Evolutionary conservation across 2,329 filamentous ascomycete species (phyloP), one percentile per base, ranked within the genome.

Genomic region (Volutella citrinella): DNA sequence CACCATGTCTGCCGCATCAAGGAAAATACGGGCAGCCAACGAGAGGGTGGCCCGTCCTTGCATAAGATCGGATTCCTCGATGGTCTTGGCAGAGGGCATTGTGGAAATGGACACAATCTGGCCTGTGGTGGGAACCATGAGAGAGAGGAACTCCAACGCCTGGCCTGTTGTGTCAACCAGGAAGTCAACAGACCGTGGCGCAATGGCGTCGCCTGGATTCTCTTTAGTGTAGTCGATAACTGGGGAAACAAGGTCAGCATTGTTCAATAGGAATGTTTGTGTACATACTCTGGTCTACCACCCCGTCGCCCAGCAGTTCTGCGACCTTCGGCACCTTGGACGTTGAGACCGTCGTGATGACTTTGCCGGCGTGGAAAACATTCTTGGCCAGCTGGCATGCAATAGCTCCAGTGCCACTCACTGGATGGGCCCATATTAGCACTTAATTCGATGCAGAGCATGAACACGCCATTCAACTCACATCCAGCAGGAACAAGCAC

Each of bases 291-390:
- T 65, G 42, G 46, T 69, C 66, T 0, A 65, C 60, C 0, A 58
- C 54, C 1, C 52, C 57, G 17, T 63, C 49, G 3, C 65, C 65
- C 8, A 70, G 47, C 7, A 65, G 43, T 33, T 64, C 58, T 5
- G 48, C 36, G 3, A 68, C 47, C 33, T 50, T 59, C 2, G 55
- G 31, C 1, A 70, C 46, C 43, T 70, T 71, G 11, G 55, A 39
- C 2, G 65, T 66, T 2, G 65, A 69, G 2, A 70, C 56, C 0
- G 67, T 69, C 1, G 65, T 69, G 23, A 70, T 66, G 18, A 70
- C 64, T 31, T 64, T 67, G 13, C 55, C 57, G 3, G 64, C 68
- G 2, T 57, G 49, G 39, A 69, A 70, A 3, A 66, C 56, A 20
- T 65, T 58, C 26, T 69, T 70, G 12, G 66, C 66, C 6, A 71